Percentiles rank a stretch among this genome's conserved stretches.
Evolutionary conservation across 2,329 filamentous ascomycete species (phyloP).

Genomic region (Fusarium setosum): DNA sequence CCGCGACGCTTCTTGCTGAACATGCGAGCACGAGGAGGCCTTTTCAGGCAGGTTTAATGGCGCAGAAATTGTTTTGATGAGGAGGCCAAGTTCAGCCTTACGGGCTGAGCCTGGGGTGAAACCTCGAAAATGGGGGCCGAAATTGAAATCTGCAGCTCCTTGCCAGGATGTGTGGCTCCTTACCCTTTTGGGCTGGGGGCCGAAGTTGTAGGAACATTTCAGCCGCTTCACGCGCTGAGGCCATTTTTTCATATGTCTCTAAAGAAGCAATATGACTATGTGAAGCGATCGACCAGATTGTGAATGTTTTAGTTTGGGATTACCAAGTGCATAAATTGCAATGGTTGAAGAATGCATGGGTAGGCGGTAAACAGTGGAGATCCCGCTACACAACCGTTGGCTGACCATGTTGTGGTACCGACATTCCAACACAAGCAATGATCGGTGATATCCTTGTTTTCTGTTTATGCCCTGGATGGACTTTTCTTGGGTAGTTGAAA

Average conservation of each 20-base stretch:
- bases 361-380: constrained; percentile 27
- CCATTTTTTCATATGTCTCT: too few species aligned
- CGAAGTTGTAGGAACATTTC: background rate
- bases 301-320: background rate
- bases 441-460: too few species aligned
- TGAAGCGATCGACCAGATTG: background rate
- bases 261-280: background rate
- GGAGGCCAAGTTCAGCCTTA: constrained; percentile 1
- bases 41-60: background rate
- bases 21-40: constrained; percentile 5
- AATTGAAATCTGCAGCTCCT: background rate
- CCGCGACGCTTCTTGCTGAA: constrained; percentile 13
- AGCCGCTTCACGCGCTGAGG: background rate
- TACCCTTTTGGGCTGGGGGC: background rate
- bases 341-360: background rate
- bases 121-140: constrained; percentile 1
- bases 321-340: background rate
- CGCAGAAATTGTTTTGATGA: background rate
- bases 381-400: constrained; percentile 3
- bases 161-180: background rate
- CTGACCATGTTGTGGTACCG: background rate
- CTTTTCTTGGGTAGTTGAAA: too few species aligned
- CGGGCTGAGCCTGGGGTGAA: background rate
- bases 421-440: too few species aligned
- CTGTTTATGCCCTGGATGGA: too few species aligned